A percentile compares a stretch with the other conserved stretches of the same genome.
Evolutionary conservation across 1,284 basidiomycete genomes (phyloP).

Genomic region (Moniliella sp.): DNA sequence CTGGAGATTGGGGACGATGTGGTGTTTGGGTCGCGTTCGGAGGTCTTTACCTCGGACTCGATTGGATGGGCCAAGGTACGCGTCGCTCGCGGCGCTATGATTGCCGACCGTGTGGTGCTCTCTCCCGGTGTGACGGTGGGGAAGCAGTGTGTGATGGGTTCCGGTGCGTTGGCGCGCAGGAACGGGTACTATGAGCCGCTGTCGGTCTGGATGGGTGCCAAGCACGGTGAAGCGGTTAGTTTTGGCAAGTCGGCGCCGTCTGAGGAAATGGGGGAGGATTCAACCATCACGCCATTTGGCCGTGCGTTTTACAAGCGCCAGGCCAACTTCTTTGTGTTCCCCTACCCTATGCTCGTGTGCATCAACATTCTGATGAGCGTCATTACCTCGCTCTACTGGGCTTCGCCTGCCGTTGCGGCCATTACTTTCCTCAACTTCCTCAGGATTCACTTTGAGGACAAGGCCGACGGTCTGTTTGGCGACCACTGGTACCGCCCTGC

Average conservation of each 20-base stretch:
- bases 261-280: constrained; percentile 9
- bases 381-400: constrained; percentile 30
- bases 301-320: constrained; percentile 31
- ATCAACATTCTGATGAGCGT: constrained; percentile 27
- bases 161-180: constrained; percentile 26
- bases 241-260: constrained; percentile 20
- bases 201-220: constrained; percentile 33
- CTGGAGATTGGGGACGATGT: constrained; percentile 33
- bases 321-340: constrained; percentile 33
- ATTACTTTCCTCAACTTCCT: constrained; percentile 23
- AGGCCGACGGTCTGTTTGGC: constrained; percentile 11
- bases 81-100: constrained; percentile 31
- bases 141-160: constrained; percentile 32
- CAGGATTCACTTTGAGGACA: constrained; percentile 12
- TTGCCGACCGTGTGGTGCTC: constrained; percentile 32
- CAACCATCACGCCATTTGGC: constrained; percentile 32
- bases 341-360: constrained; percentile 28
- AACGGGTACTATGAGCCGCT: constrained; percentile 31
- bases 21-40: constrained; percentile 32
- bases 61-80: constrained; percentile 31
- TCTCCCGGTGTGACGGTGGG: constrained; percentile 29
- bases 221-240: constrained; percentile 33
- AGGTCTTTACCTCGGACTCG: constrained; percentile 31
- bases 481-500: constrained; percentile 33
- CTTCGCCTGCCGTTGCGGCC: constrained; percentile 26